Base-by-base conservation (phyloP, 768 basidiomycete genomes). In the Amanita jacksonii region DNA sequence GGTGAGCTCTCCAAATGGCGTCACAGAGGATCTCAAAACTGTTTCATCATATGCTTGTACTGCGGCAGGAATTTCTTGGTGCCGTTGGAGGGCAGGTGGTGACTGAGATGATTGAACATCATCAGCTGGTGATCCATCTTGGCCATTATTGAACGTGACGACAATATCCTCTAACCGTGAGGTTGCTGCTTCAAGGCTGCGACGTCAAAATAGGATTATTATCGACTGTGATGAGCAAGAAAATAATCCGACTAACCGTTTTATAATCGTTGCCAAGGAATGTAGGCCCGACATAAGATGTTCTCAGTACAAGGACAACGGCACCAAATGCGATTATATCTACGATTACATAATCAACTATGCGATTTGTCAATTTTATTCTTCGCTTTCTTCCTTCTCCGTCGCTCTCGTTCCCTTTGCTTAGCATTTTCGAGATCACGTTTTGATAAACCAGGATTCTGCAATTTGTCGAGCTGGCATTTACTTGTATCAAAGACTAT, bases 141-240 rank as follows among this genome's bases (percentile, higher is more conserved):
- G 27, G 1, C 38, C 37, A 30, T 41, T 34, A 12, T 24, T 33
- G 22, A 36, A 12, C 12, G 74, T 67, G 31, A 73, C 68, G 28
- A 84, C 83, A 48, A 91, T 69, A 57, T 99, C 96, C 63, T 99
- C 96, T 27, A 99, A 77, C 25, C 96, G 79, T 34, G 86, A 88
- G 5, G 90, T 92, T 7, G 91, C 88, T 19, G 96, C 96, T 70
- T 93, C 86, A 40, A 91, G 76, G 51, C 92, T 92, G 56, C 23
- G 35, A n/a, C n/a, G n/a, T n/a, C n/a, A n/a, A 37, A 75, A 70
- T 47, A 44, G 13, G 47, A 46, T 1, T 9, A 16, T 16, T 23
- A 24, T 16, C 18, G 20, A 27, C 10, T 2, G 25, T n/a, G 6
- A 42, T 39, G 48, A 27, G 42, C 39, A 38, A 40, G 33, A 16